phyloP scores from a whole-genome alignment of 2,329 filamentous ascomycete genomes.

The Ascochyta fabae region DNA sequence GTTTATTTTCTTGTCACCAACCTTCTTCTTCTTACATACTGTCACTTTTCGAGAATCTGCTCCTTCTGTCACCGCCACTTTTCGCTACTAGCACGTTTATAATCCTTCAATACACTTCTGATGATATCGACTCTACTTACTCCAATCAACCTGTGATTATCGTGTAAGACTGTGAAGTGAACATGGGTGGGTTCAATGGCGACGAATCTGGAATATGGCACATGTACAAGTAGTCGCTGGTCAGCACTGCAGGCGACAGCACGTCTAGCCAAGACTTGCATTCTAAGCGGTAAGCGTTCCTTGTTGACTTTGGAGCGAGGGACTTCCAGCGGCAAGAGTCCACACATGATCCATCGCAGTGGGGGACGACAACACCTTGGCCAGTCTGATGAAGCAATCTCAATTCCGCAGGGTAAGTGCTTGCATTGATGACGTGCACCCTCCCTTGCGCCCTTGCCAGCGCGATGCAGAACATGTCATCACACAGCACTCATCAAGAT shows the following conservation, averaged over 20 bases:
- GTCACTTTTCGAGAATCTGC: not conserved
- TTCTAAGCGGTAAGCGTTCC: not conserved
- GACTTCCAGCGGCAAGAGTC: not conserved
- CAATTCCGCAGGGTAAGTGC: constrained; percentile 3
- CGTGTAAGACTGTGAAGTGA: not conserved
- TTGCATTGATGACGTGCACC: constrained; percentile 6
- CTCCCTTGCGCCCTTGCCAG: constrained; percentile 1
- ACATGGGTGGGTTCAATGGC: not conserved
- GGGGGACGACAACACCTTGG: not conserved
- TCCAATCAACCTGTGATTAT: not conserved
- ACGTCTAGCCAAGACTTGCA: not conserved
- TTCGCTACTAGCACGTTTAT: not conserved
- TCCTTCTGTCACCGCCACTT: not conserved
- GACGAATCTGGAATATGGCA: not conserved
- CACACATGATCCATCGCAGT: not conserved
- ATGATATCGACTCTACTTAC: not conserved
- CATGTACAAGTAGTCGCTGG: not conserved
- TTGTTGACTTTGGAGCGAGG: not conserved
- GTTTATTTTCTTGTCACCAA: not conserved
- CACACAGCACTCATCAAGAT: not conserved
- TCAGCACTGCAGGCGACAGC: not conserved
- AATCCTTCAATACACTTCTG: constrained; percentile 1
- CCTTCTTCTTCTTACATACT: not conserved
- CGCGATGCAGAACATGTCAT: not conserved
- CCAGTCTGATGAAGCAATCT: constrained; percentile 5